phyloP scores from a whole-genome alignment of 208 protist species.

The Vickermania spadyakhi region DNA sequence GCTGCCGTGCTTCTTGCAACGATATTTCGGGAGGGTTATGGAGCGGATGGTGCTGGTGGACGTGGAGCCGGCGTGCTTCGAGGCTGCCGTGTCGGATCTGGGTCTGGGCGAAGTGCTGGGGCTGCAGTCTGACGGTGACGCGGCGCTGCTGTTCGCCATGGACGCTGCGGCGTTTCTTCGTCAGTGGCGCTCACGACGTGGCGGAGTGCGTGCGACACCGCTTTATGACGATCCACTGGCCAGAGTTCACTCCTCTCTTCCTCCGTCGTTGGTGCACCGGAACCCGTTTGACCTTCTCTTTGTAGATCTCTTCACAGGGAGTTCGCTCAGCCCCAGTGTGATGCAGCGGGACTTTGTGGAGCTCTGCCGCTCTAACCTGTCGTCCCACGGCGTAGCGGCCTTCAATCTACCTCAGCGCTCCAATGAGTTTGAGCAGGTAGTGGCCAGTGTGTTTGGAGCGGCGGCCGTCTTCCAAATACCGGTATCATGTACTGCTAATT shows the following conservation, averaged over 20 bases:
- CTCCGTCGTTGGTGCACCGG: background rate
- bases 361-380: slow-evolving; percentile 36
- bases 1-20: slow-evolving; percentile 65
- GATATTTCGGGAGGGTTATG: slow-evolving; percentile 43
- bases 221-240: background rate
- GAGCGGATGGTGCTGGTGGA: slow-evolving; percentile 66
- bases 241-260: background rate
- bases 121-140: slow-evolving; percentile 10
- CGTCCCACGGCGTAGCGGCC: slow-evolving; percentile 55
- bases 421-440: slow-evolving; percentile 38
- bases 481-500: slow-evolving; percentile 50
- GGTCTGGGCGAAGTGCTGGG: slow-evolving; percentile 41
- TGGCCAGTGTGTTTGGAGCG: slow-evolving; percentile 40
- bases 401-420: slow-evolving; percentile 63
- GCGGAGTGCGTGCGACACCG: background rate
- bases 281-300: slow-evolving; percentile 63
- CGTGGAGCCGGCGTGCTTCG: slow-evolving; percentile 61
- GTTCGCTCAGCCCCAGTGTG: slow-evolving; percentile 28
- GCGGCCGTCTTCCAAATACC: slow-evolving; percentile 42
- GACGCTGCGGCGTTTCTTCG: slow-evolving; percentile 12
- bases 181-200: background rate
- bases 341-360: slow-evolving; percentile 39
- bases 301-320: slow-evolving; percentile 78
- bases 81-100: slow-evolving; percentile 60
- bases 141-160: slow-evolving; percentile 26